phyloP scores from a whole-genome alignment of 345 rosid genomes.

The Physaria fendleri region DNA sequence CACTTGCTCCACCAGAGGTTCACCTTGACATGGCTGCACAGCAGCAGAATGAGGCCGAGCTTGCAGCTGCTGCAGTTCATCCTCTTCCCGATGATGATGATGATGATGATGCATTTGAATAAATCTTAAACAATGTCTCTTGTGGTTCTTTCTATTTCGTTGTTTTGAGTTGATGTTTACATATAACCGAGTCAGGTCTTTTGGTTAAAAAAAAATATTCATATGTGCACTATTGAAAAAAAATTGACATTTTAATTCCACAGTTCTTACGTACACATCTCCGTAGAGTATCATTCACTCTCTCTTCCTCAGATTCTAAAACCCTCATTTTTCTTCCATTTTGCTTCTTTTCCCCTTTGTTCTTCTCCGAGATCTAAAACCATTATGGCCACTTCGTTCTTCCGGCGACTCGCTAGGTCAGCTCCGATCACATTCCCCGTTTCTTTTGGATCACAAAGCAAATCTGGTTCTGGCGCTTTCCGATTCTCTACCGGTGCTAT shows the following conservation, averaged over 20 bases:
- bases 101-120: conserved; percentile 26
- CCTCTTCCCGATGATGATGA: conserved; percentile 31
- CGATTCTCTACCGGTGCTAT: conserved; percentile 59
- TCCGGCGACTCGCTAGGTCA: conserved; percentile 52
- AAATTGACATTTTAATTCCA: too few relatives aligned
- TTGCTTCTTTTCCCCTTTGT: background rate
- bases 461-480: conserved; percentile 34
- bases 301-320: conserved; percentile 16
- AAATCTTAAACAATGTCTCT: background rate
- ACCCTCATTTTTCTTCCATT: conserved; percentile 10
- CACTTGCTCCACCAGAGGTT: conserved; percentile 89
- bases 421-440: conserved; percentile 33
- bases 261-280: background rate
- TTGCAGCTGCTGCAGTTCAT: background rate
- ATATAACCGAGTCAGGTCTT: too few relatives aligned
- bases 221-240: too few relatives aligned
- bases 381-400: conserved; percentile 53
- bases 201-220: too few relatives aligned
- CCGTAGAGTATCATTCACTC: conserved; percentile 1
- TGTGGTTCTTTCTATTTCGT: too few relatives aligned
- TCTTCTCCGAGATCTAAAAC: conserved; percentile 28
- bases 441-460: conserved; percentile 39
- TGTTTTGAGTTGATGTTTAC: too few relatives aligned
- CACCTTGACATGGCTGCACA: conserved; percentile 60
- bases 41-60: conserved; percentile 29